These are phyloP conservation scores for Rhodotorula diobovata DNA, from an alignment of 768 basidiomycete genomes.

Conservation along the genomic window DNA sequence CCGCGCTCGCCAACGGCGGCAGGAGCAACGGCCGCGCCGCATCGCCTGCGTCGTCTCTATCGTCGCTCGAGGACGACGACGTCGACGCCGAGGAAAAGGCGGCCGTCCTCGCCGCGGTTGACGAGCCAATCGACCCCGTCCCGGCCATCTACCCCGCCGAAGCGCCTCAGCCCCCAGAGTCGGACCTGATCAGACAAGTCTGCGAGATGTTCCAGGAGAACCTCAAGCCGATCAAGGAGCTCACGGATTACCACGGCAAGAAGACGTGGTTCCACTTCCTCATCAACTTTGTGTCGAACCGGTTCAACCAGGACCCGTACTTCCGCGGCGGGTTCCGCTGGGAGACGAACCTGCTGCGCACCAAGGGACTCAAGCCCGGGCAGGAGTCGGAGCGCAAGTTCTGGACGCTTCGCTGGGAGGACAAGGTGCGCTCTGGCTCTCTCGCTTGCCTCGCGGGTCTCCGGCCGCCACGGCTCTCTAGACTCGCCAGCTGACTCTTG, in stretches of 20 bases:
- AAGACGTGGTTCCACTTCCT: slow-evolving; percentile 36
- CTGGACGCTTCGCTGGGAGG: slow-evolving; percentile 32
- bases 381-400: slow-evolving; percentile 27
- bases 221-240: slow-evolving; percentile 3
- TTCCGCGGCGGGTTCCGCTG: slow-evolving; percentile 21
- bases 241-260: slow-evolving; percentile 31
- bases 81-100: too few species aligned
- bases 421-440: slow-evolving; percentile 17
- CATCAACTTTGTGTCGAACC: slow-evolving; percentile 28
- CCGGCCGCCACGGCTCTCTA: not conserved
- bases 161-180: not conserved
- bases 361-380: slow-evolving; percentile 24
- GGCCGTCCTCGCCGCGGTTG: not conserved
- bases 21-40: not conserved
- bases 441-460: not conserved
- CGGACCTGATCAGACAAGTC: slow-evolving; percentile 3
- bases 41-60: slow-evolving; percentile 14
- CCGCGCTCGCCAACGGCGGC: not conserved
- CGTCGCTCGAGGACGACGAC: slow-evolving; percentile 14
- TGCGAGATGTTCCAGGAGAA: slow-evolving; percentile 6
- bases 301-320: not conserved
- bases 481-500: not conserved
- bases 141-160: slow-evolving; percentile 1
- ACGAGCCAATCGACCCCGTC: slow-evolving; percentile 1
- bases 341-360: slow-evolving; percentile 22